Evolutionary conservation across 75 land plant species (phyloP), one percentile per base, ranked within the genome.

Genomic region (Cupressus sempervirens): DNA sequence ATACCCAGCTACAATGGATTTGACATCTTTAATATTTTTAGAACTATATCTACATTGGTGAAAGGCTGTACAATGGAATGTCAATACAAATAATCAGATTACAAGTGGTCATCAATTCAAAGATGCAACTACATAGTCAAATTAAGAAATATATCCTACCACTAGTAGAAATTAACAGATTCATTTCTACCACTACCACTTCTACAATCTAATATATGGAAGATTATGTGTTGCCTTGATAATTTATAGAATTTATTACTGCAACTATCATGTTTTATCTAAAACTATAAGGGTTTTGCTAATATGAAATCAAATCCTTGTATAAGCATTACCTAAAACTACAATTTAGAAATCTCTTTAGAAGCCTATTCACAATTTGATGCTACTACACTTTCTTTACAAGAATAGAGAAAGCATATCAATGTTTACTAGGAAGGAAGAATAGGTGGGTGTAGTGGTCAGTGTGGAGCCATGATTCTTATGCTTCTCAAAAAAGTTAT

Each of bases 11-110:
- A 94, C 94, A 67, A 95, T 95, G 16, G 81, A 83, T 38, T 92
- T 92, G 13, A 95, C 15, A 0, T 40, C 81, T 3, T 50, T 74
- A 36, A 95, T 86, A 18, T 88, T 92, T 87, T 87, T 87, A 86
- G 94, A 95, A 16, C 95, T 94, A 62, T 88, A 95, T 48, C 90
- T 84, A 32, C 95, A 92, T 83, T 95, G 95, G 79, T 95, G 95
- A 85, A 95, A 92, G 11, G 95, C 97, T 95, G 84, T n/a, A 13
- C 50, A 79, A 79, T 79, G n/a, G n/a, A n/a, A n/a, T n/a, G n/a
- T 15, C 43, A 79, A 43, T 45, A 16, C 81, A 79, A 14, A 41
- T 18, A 8, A 23, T 11, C 32, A 32, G 36, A 30, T 72, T 9
- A 70, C n/a, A n/a, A n/a, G n/a, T n/a, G 35, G 32, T 12, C 15